phyloP scores from a whole-genome alignment of 2,329 filamentous ascomycete species.

The Exophiala aquamarina region DNA sequence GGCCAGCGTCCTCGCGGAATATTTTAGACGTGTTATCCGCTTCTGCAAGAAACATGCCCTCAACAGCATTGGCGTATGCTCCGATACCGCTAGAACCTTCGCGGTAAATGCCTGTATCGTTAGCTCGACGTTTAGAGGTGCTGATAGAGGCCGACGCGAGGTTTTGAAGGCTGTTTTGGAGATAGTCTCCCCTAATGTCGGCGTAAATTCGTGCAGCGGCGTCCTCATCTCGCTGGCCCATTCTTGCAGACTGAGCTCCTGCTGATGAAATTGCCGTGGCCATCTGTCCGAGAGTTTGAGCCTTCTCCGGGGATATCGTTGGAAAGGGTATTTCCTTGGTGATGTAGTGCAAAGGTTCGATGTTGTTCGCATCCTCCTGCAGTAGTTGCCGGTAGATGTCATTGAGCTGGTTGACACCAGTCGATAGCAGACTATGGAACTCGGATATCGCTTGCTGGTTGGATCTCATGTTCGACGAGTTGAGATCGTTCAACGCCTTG shows the following conservation, averaged over 20 bases:
- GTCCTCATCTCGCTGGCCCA: slow-evolving; percentile 57
- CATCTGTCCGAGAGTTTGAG: slow-evolving; percentile 74
- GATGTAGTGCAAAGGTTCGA: slow-evolving; percentile 89
- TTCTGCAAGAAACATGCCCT: slow-evolving; percentile 82
- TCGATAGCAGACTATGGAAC: slow-evolving; percentile 72
- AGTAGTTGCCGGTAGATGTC: slow-evolving; percentile 78
- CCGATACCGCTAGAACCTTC: slow-evolving; percentile 88
- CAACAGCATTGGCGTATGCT: slow-evolving; percentile 82
- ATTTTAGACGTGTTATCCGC: slow-evolving; percentile 87
- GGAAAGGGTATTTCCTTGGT: slow-evolving; percentile 86
- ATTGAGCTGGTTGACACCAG: slow-evolving; percentile 80
- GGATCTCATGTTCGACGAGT: slow-evolving; percentile 83
- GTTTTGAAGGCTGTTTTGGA: slow-evolving; percentile 79
- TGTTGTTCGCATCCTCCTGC: slow-evolving; percentile 71
- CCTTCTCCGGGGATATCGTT: slow-evolving; percentile 71
- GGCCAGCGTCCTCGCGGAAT: slow-evolving; percentile 82
- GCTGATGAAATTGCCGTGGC: slow-evolving; percentile 72
- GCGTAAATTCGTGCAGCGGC: slow-evolving; percentile 80
- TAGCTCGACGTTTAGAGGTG: slow-evolving; percentile 71
- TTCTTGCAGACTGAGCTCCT: slow-evolving; percentile 52
- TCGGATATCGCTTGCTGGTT: slow-evolving; percentile 88
- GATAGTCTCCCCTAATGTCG: slow-evolving; percentile 80
- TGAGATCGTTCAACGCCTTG: slow-evolving; percentile 79
- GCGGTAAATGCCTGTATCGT: slow-evolving; percentile 75
- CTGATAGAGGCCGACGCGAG: slow-evolving; percentile 83